Evolutionary conservation across 2,329 filamentous ascomycete genomes (phyloP), one percentile per base, ranked within the genome.

Genomic region (Paramyrothecium roridum): DNA sequence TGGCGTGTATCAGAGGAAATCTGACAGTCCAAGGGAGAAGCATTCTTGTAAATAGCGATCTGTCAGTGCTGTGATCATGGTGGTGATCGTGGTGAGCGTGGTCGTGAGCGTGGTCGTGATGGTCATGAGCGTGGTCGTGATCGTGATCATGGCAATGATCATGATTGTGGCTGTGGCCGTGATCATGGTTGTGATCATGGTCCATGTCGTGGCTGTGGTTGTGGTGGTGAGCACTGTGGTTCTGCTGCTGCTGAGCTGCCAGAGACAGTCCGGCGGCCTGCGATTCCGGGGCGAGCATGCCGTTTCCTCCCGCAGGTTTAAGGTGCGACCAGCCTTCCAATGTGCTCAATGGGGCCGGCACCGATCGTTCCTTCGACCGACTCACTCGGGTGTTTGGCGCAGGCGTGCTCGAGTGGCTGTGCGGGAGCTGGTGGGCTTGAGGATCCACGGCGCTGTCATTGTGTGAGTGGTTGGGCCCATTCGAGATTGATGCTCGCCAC

Each of bases 1-100:
- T 91, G 53, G 91, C 88, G 67, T 97, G 87, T 19, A 97, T 66
- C 34, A 98, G 80, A 0, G 93, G 93, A 69, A 88, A 91, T 23
- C 80, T 79, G 50, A 88, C 81, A 12, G 87, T 88, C 54, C 83
- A 80, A 1, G 81, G 80, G n/a, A 98, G 78, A 3, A 98, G 70
- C 54, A 88, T 81, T 16, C 80, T 83, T 0, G 93, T 96, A 43
- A 96, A 78, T 49, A 74, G 78, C 0, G 91, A 96, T 45, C 84
- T 80, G 49, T 80, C 73, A 12, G 72, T 73, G 55, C 76, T 73
- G 51, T 75, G 70, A 12, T 73, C 67, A 49, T 76, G 70, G 8
- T 72, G 63, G 54, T 76, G 63, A 21, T 63, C 56, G 22, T 68
- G 62, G 40, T 59, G 54, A 11, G 59, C 55, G 46, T 64, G 47